Conservation (phyloP, 805 yeast species). For the Lipomyces lipofer region DNA sequence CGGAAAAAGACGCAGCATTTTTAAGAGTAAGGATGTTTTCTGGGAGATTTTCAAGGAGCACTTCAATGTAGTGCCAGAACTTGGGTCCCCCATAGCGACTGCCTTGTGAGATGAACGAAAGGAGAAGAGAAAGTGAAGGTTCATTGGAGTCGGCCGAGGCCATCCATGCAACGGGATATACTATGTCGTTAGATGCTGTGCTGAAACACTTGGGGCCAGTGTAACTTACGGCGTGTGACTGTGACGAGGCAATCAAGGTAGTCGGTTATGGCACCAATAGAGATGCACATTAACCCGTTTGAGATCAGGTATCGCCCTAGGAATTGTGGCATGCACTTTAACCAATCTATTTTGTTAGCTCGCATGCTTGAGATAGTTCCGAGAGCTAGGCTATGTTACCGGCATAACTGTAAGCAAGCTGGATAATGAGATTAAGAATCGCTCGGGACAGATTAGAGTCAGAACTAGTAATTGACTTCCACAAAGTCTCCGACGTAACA, state of each 20-base stretch:
- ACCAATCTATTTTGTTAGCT: constrained; percentile 13
- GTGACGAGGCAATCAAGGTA: constrained; percentile 20
- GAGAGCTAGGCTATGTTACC: constrained; percentile 6
- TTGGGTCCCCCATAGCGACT: constrained; percentile 20
- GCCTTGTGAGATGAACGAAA: constrained; percentile 22
- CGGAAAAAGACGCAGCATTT: neutral
- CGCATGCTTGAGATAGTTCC: neutral
- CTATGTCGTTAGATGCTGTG: constrained; percentile 3
- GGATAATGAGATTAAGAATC: constrained; percentile 12
- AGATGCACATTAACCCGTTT: constrained; percentile 19
- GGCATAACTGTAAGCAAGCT: constrained; percentile 16
- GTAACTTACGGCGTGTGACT: constrained; percentile 18
- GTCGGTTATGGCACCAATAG: constrained; percentile 20
- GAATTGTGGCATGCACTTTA: constrained; percentile 7
- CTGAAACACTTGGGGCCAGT: neutral
- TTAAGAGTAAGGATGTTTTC: constrained; percentile 6
- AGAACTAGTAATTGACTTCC: constrained; percentile 19
- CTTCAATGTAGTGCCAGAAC: constrained; percentile 20
- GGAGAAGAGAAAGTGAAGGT: constrained; percentile 18
- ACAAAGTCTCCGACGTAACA: constrained; percentile 17
- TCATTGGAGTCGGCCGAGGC: constrained; percentile 6
- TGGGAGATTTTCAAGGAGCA: constrained; percentile 22
- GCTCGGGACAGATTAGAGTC: constrained; percentile 24
- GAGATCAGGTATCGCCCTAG: constrained; percentile 17
- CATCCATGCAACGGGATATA: constrained; percentile 22